Evolutionary conservation across 108 stramenopile genomes (phyloP), one percentile per base, ranked within the genome.

Genomic region (Cyclotella kingstonii): DNA sequence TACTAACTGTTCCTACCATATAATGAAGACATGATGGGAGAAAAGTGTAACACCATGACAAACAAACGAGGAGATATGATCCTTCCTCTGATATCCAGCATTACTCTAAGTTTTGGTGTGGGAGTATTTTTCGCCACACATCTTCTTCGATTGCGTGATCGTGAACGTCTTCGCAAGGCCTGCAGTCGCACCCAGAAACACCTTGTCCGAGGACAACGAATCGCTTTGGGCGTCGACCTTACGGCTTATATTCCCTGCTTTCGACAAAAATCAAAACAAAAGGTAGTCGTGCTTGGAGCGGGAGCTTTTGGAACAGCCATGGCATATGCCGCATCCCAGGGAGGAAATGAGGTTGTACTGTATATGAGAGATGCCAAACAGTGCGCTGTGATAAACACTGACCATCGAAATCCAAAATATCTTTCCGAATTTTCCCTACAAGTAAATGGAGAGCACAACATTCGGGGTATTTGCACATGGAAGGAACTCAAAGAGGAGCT

Each of bases 301-400:
- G 81, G 81, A 5, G 65, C 69, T 40, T 82, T 72, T 72, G 91
- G 94, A 5, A 95, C 94, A 12, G 87, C 91, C 54, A 82, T 95
- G 86, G 91, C 90, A 0, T 54, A 73, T n/a, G 58, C 84, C 0
- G 82, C 83, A 14, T 84, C 85, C 0, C 61, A 78, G 40, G 80
- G 87, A 12, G 84, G 83, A 7, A 81, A 88, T 53, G 59, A 84
- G 8, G 87, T 89, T 0, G 65, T 77, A 0, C 45, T 86, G 1
- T 86, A 77, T 47, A 81, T 82, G 44, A 57, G 89, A 14, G 84
- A 84, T 58, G 48, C 52, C 6, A 68, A 75, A 2, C 78, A 81
- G 27, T 78, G 66, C 52, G 36, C 45, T 2, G 34, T 28, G 5
- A 86, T 89, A 26, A 83, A 85, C 7, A 33, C 35, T 9, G 63